Base-by-base conservation (phyloP, 208 protist species). In the Acanthamoeba sp. region DNA sequence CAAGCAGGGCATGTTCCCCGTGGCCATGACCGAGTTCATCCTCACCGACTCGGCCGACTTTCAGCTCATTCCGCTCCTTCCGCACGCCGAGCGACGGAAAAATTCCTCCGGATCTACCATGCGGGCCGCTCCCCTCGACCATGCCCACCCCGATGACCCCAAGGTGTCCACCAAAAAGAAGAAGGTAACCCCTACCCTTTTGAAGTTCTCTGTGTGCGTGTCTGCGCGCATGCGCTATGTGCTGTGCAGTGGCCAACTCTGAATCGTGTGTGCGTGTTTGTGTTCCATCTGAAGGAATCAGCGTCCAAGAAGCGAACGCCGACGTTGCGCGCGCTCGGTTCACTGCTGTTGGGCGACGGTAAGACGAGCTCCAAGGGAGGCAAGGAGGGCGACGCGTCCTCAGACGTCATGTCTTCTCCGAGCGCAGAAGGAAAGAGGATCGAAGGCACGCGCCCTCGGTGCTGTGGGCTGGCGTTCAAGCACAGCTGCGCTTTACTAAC, bases 1-100 rank as follows among this genome's bases (percentile, higher is more conserved):
- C 32, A n/a, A 38, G 32, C 32, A 91, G 55, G 84, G 84, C 45
- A 55, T 69, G 84, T 91, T 91, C 55, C 84, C 84, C 20, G 42
- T 69, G 62, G 62, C 62, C 84, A 91, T 36, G 40, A 55, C 45
- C n/a, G 76, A 55, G 38, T 57, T 57, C 76, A 36, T 55, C 12
- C 45, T 57, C 76, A 85, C 45, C 27, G 42, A 85, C 42, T 36
- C 24, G 1, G 18, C 45, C 27, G 45, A 85, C 45, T 27, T 57
- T 6, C 18, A 7, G 24, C 42, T 45, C 76, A 85, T 85, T 20
- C 76, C 76, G 12, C 9, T 38, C 4, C 76, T 32, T 9, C 76
- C 38, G n/a, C 38, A 85, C 12, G 29, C 76, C 22, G 32, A 45
- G 45, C 29, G 40, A 20, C 16, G 73, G 24, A 38, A 91, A 22